Evolutionary conservation across 805 yeast species (phyloP).

Genomic region (Debaryomyces hansenii): DNA sequence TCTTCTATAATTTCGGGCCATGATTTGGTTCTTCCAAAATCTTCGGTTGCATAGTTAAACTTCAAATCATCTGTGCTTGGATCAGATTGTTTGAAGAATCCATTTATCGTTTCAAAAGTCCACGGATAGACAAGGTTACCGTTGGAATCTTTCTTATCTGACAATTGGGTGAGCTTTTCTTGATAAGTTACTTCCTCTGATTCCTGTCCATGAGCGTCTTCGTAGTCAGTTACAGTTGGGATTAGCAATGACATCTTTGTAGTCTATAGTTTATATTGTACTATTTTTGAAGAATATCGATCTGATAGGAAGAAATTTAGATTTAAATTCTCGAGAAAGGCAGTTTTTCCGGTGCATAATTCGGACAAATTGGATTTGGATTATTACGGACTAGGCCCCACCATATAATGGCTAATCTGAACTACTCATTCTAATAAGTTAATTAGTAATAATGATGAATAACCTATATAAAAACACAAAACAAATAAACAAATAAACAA

Average conservation of each 20-base stretch:
- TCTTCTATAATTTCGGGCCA: slow-evolving; percentile 41
- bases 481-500: not conserved
- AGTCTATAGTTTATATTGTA: not conserved
- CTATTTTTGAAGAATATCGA: not conserved
- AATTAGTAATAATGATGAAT: not conserved
- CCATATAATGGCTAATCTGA: too few species aligned
- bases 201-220: slow-evolving; percentile 31
- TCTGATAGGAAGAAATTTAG: not conserved
- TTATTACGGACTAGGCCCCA: too few species aligned
- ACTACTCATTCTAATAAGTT: not conserved
- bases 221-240: slow-evolving; percentile 29
- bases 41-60: slow-evolving; percentile 43
- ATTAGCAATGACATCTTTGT: slow-evolving; percentile 25
- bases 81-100: slow-evolving; percentile 51
- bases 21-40: slow-evolving; percentile 43
- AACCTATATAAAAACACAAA: not conserved
- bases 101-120: slow-evolving; percentile 48
- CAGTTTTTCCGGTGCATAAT: too few species aligned
- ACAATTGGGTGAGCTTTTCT: slow-evolving; percentile 8
- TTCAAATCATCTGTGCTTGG: slow-evolving; percentile 44
- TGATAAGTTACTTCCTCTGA: slow-evolving; percentile 16
- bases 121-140: slow-evolving; percentile 36
- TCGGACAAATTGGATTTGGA: too few species aligned
- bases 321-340: too few species aligned
- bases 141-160: slow-evolving; percentile 16